A percentile compares a stretch with the other conserved stretches of the same genome.
Conservation (phyloP, 352 stramenopile species). For the Pythium sp. region DNA sequence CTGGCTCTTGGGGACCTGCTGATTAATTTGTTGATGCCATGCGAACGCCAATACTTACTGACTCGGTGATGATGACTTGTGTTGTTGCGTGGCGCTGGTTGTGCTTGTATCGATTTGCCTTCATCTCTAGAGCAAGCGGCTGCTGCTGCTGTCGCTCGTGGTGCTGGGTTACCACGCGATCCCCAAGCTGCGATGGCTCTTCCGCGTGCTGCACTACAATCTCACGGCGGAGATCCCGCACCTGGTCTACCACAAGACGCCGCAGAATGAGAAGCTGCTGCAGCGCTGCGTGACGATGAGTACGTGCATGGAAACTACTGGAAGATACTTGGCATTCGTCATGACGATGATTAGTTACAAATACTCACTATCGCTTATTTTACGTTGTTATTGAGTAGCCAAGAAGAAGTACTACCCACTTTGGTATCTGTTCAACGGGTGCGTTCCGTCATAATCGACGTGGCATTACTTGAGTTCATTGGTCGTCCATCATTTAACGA, state of each 20-base stretch:
- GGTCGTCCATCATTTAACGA: too few relatives aligned
- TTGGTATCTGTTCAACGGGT: constrained; percentile 59
- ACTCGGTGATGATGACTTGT: too few relatives aligned
- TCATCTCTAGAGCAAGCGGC: not conserved
- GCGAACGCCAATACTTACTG: too few relatives aligned
- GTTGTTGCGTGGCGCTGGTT: not conserved
- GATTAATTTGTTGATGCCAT: not conserved
- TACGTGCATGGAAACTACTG: constrained; percentile 11
- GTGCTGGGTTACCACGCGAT: constrained; percentile 6
- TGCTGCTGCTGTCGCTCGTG: constrained; percentile 4
- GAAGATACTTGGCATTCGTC: too few relatives aligned
- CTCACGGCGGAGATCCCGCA: constrained; percentile 36
- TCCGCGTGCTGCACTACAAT: constrained; percentile 26
- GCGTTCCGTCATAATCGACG: not conserved
- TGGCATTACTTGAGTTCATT: too few relatives aligned
- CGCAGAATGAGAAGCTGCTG: constrained; percentile 36
- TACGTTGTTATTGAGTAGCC: constrained; percentile 22
- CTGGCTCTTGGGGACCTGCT: not conserved
- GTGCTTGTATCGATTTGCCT: not conserved
- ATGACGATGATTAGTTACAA: too few relatives aligned
- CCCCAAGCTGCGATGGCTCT: constrained; percentile 1
- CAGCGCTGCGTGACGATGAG: constrained; percentile 39
- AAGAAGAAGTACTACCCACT: constrained; percentile 53
- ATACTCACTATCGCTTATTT: constrained; percentile 18
- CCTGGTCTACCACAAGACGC: constrained; percentile 40